Percentiles rank a stretch among this genome's conserved stretches.
Conservation (phyloP, 176 grass and related monocot genomes). For the Poa annua region DNA sequence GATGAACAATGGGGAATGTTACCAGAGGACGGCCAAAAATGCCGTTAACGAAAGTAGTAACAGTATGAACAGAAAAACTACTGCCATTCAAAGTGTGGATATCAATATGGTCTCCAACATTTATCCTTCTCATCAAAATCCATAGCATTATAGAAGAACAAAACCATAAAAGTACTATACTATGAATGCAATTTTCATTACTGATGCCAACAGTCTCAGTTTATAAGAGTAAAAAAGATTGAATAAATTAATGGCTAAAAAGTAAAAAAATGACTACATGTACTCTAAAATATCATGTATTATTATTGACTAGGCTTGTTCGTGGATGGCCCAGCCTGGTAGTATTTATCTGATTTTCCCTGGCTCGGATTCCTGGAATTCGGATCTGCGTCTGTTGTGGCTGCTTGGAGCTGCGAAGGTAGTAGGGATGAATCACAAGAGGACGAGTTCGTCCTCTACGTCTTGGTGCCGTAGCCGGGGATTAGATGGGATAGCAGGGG, state of each 20-base stretch:
- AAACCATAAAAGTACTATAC: neutral
- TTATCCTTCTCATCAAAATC: slow-evolving; percentile 6
- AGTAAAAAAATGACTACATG: neutral
- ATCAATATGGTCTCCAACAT: slow-evolving; percentile 26
- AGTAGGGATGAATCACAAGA: no score
- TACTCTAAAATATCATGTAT: neutral
- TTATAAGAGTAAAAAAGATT: neutral
- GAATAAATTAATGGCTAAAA: slow-evolving; percentile 17
- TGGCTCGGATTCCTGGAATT: neutral
- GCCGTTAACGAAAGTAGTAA: neutral
- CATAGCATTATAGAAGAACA: neutral
- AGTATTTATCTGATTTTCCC: neutral
- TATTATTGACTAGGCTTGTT: neutral
- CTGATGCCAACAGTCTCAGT: neutral
- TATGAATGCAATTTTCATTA: neutral
- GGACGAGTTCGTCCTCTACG: no score
- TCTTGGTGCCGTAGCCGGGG: no score
- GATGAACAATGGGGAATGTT: slow-evolving; percentile 19
- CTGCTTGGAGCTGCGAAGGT: no score
- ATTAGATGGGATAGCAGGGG: no score
- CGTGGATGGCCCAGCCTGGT: neutral
- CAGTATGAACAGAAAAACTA: slow-evolving; percentile 28
- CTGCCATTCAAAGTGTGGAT: neutral
- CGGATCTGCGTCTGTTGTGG: neutral
- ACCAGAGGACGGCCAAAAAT: neutral